phyloP scores from a whole-genome alignment of 805 yeast species.

The Ogataea degrootiae region DNA sequence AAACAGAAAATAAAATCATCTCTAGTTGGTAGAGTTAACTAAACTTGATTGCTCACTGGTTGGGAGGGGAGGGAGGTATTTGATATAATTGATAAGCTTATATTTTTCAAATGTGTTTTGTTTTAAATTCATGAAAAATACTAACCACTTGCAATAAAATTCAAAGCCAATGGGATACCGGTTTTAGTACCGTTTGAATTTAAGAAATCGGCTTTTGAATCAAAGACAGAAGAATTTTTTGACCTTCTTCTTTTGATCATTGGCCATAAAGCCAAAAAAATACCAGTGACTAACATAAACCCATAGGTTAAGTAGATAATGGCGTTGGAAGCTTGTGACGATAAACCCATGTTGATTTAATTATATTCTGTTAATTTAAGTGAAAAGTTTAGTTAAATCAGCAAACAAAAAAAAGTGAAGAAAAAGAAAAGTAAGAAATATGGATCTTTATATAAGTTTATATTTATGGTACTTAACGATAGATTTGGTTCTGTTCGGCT shows the following conservation, averaged over 20 bases:
- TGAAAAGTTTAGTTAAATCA: no score
- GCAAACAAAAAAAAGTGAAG: no score
- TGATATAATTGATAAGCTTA: constrained; percentile 3
- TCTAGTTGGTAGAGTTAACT: no score
- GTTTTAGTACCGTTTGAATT: constrained; percentile 77
- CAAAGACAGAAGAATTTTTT: constrained; percentile 20
- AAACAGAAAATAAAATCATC: neutral
- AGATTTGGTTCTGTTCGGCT: no score
- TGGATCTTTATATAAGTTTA: no score
- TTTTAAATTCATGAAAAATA: constrained; percentile 20
- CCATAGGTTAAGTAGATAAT: constrained; percentile 60
- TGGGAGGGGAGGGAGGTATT: neutral
- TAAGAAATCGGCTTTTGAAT: constrained; percentile 31
- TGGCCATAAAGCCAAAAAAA: constrained; percentile 48
- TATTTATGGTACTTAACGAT: no score
- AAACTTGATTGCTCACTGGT: neutral
- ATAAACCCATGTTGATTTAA: constrained; percentile 25
- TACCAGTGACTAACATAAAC: constrained; percentile 48
- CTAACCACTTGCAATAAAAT: constrained; percentile 88
- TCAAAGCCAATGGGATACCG: constrained; percentile 77
- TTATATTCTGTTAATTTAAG: no score
- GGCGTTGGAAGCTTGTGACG: constrained; percentile 52
- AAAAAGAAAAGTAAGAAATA: no score
- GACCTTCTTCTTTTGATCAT: constrained; percentile 41
- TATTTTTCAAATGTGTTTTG: neutral